Conservation (phyloP, 768 basidiomycete genomes). For the Trametes meyenii region DNA sequence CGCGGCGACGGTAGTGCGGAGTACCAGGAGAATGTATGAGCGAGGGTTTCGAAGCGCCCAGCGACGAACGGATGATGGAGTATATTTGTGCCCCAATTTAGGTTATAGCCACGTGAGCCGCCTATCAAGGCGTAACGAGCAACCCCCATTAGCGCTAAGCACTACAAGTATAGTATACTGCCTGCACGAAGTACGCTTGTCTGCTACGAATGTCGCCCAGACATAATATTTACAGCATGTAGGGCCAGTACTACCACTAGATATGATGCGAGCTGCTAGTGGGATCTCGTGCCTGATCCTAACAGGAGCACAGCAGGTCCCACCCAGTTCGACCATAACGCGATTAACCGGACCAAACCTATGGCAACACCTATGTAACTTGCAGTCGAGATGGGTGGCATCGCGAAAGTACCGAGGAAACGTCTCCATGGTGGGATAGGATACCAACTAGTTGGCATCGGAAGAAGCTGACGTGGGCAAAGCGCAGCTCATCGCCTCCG, state of each 20-base stretch:
- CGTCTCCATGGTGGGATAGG: background rate
- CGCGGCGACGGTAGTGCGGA: slow-evolving; percentile 27
- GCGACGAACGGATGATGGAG: slow-evolving; percentile 15
- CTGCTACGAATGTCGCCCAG: no score
- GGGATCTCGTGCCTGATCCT: no score
- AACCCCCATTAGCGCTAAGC: no score
- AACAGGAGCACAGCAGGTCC: no score
- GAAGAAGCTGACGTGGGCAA: slow-evolving; percentile 7
- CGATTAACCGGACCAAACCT: no score
- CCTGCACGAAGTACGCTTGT: no score
- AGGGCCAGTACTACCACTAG: no score
- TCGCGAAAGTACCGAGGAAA: background rate
- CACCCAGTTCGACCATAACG: no score
- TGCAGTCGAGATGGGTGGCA: background rate
- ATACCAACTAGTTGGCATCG: background rate
- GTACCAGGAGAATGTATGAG: slow-evolving; percentile 22
- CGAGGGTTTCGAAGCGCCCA: slow-evolving; percentile 22
- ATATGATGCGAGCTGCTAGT: no score
- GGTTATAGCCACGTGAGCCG: slow-evolving; percentile 13
- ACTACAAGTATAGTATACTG: no score
- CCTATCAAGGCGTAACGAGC: background rate
- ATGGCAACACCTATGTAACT: no score
- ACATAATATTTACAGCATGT: no score
- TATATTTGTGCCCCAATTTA: slow-evolving; percentile 23
- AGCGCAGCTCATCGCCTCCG: slow-evolving; percentile 12